Evolutionary conservation across 129 eudicot genomes (phyloP).

Genomic region (Pseudognaphalium luteoalbum): DNA sequence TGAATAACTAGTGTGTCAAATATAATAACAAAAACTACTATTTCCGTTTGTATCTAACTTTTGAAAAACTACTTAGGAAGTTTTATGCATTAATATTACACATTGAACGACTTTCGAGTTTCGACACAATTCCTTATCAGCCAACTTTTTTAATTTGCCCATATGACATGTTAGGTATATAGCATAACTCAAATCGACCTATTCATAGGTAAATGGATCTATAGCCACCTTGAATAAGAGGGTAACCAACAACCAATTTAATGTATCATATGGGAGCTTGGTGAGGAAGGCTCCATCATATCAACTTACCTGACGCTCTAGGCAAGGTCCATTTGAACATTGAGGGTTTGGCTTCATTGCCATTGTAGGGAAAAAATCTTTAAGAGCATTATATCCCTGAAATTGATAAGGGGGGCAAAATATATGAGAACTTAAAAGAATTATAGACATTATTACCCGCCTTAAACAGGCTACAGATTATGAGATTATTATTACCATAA

Average conservation of each 20-base stretch:
- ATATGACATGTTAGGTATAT: background rate
- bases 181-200: background rate
- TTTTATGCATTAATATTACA: too few relatives aligned
- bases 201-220: background rate
- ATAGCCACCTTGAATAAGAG: background rate
- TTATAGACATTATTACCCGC: background rate
- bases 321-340: slow-evolving; percentile 92
- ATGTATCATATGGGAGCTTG: slow-evolving; percentile 4
- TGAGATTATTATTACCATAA: background rate
- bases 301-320: slow-evolving; percentile 74
- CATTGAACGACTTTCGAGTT: too few relatives aligned
- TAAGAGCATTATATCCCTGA: slow-evolving; percentile 94
- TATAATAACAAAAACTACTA: too few relatives aligned
- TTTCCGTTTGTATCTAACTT: background rate
- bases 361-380: slow-evolving; percentile 95
- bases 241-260: slow-evolving; percentile 11
- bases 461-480: background rate
- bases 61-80: background rate
- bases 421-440: background rate
- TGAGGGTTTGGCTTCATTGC: slow-evolving; percentile 98
- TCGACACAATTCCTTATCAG: background rate
- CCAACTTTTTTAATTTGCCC: background rate
- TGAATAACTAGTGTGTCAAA: too few relatives aligned
- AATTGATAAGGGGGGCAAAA: slow-evolving; percentile 6
- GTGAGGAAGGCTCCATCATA: background rate